Evolutionary conservation across 306 rosid species (phyloP), one percentile per base, ranked within the genome.

Genomic region (Phaseolus lunatus): DNA sequence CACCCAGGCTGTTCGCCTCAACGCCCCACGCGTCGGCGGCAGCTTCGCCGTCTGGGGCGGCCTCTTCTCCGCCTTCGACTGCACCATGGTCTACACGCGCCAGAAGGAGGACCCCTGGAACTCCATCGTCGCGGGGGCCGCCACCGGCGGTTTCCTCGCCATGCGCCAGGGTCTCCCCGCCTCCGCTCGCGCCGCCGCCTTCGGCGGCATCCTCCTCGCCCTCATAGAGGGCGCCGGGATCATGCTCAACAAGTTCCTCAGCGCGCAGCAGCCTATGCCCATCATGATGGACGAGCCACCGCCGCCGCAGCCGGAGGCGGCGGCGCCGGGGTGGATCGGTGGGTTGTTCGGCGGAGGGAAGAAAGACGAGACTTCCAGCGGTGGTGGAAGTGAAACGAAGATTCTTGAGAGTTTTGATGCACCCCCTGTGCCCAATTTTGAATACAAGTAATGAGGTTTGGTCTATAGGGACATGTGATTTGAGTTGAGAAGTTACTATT

Each of bases 101-200:
- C 92, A 90, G 79, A 92, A 90, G 82, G 97, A 92, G 83, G 96
- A 92, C 24, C 97, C 97, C 0, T 92, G 93, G 96, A 92, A 92
- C 79, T 90, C 97, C 11, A 88, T 92, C 76, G 70, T 86, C 19
- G 83, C 96, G 64, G 97, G 93, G 16, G 92, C 96, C 10, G 96
- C 97, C 56, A 92, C 97, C 9, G 97, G 97, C 0, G 96, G 96
- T 3, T 83, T 92, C 65, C 93, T 92, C 23, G 83, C 88, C 82
- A 83, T 92, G 92, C 96, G 96, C 0, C 96, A 87, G 76, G 97
- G 97, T 1, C 50, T 84, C 1, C 83, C 58, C 7, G 83, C 96
- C 18, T 76, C 93, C 0, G 86, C 88, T 13, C 84, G 93, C 9
- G 72, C 91, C 15, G 92, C 93, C 0, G 75, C 75, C 0, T 78